Evolutionary conservation across 495 filamentous ascomycete species (phyloP).

Genomic region (Penicillium macrosclerotiorum): DNA sequence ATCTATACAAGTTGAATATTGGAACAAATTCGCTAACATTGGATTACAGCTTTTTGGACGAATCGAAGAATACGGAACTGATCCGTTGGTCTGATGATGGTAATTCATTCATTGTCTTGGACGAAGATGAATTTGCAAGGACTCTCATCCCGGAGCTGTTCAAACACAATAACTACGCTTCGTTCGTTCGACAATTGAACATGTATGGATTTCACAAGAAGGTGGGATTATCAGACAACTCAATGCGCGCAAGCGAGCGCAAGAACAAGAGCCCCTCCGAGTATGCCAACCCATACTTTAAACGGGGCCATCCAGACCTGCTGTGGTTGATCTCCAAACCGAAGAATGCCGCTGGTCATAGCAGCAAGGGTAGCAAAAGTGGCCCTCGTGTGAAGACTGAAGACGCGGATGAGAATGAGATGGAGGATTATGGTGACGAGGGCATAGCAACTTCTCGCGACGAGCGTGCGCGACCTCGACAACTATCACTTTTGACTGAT

Average conservation of each 20-base stretch:
- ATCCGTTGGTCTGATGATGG: constrained; percentile 98
- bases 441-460: constrained; percentile 31
- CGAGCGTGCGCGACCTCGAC: constrained; percentile 36
- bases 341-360: constrained; percentile 58
- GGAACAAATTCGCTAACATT: not conserved
- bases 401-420: constrained; percentile 64
- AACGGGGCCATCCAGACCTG: constrained; percentile 85
- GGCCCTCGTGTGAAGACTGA: constrained; percentile 63
- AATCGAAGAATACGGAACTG: constrained; percentile 84
- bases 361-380: constrained; percentile 48
- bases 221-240: constrained; percentile 94
- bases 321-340: constrained; percentile 98
- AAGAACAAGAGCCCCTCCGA: constrained; percentile 98
- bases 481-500: constrained; percentile 42
- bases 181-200: constrained; percentile 96
- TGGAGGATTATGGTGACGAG: constrained; percentile 65
- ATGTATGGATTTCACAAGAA: constrained; percentile 99
- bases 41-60: constrained; percentile 77
- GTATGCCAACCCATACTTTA: constrained; percentile 96
- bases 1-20: not conserved
- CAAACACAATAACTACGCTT: constrained; percentile 99
- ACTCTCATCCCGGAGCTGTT: constrained; percentile 95
- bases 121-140: constrained; percentile 99
- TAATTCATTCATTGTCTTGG: constrained; percentile 92
- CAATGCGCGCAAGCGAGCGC: constrained; percentile 92